Evolutionary conservation across 1,284 basidiomycete species (phyloP).

Genomic region (Ustilago bromivora): DNA sequence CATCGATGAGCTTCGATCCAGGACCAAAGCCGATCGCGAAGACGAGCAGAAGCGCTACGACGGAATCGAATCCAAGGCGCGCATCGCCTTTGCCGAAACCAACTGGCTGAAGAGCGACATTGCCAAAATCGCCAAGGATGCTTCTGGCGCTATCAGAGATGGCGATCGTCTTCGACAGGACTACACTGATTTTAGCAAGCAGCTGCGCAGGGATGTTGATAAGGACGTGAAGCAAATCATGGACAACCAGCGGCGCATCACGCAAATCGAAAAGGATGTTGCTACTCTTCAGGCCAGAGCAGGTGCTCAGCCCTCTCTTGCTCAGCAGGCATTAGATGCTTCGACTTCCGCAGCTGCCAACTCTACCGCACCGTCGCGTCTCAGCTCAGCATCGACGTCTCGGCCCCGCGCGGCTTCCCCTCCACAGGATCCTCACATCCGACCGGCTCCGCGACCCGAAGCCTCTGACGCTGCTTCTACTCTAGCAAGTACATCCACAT

Average conservation of each 20-base stretch:
- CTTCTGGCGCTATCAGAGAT: constrained; percentile 13
- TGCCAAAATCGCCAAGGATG: constrained; percentile 12
- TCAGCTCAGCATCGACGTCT: neutral
- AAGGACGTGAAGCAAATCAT: constrained; percentile 33
- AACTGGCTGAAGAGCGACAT: constrained; percentile 22
- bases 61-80: constrained; percentile 1
- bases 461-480: constrained; percentile 1
- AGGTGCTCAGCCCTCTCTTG: neutral
- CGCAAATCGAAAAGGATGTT: constrained; percentile 7
- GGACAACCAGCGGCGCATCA: constrained; percentile 20
- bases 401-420: constrained; percentile 9
- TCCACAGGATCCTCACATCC: constrained; percentile 10
- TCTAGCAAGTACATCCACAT: neutral
- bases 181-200: neutral
- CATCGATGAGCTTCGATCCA: constrained; percentile 14
- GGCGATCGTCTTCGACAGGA: constrained; percentile 15
- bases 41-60: constrained; percentile 16
- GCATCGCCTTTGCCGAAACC: constrained; percentile 1
- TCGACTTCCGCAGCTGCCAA: neutral
- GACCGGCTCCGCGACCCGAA: constrained; percentile 9
- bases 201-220: constrained; percentile 26
- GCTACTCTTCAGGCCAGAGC: constrained; percentile 1
- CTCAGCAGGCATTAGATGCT: neutral
- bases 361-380: constrained; percentile 19
- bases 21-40: constrained; percentile 11